These are phyloP conservation scores for Pseudogymnoascus sp. DNA, from an alignment of 2,329 filamentous ascomycete genomes.

Conservation along the genomic window DNA sequence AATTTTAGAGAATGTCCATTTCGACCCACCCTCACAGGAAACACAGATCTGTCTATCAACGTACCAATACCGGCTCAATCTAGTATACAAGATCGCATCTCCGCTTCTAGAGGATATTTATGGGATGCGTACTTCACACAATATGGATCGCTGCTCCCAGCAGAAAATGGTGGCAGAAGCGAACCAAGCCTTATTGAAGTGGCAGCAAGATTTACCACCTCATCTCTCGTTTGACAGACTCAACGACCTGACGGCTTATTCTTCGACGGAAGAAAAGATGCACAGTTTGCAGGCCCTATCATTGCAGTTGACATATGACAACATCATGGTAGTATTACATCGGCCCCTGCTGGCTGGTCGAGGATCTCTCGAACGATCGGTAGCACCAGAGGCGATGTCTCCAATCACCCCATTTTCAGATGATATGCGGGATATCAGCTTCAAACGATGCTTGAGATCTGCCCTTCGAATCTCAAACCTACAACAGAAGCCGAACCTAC, in stretches of 20 bases:
- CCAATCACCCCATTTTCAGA: constrained; percentile 14
- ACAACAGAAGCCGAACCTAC: constrained; percentile 27
- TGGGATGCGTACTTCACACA: constrained; percentile 15
- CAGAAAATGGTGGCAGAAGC: constrained; percentile 18
- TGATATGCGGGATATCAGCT: constrained; percentile 16
- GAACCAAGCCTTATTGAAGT: constrained; percentile 19
- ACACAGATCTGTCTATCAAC: neutral
- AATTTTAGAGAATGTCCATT: constrained; percentile 20
- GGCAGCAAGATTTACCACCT: constrained; percentile 21
- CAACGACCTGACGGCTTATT: constrained; percentile 17
- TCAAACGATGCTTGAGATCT: constrained; percentile 30
- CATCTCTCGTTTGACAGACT: constrained; percentile 20
- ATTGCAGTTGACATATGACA: constrained; percentile 36
- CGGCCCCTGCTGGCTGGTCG: constrained; percentile 33
- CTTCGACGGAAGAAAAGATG: constrained; percentile 14
- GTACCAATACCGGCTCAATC: constrained; percentile 24
- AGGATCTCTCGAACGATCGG: constrained; percentile 14
- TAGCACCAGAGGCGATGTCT: constrained; percentile 10
- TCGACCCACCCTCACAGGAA: neutral
- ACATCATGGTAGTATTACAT: constrained; percentile 34
- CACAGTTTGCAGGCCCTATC: constrained; percentile 32
- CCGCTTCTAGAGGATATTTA: constrained; percentile 26
- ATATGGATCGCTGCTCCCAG: constrained; percentile 13
- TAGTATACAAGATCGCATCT: constrained; percentile 26
- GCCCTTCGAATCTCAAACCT: constrained; percentile 33